Evolutionary conservation across 2,329 filamentous ascomycete species (phyloP).

Genomic region (Basipetospora chlamydospora): DNA sequence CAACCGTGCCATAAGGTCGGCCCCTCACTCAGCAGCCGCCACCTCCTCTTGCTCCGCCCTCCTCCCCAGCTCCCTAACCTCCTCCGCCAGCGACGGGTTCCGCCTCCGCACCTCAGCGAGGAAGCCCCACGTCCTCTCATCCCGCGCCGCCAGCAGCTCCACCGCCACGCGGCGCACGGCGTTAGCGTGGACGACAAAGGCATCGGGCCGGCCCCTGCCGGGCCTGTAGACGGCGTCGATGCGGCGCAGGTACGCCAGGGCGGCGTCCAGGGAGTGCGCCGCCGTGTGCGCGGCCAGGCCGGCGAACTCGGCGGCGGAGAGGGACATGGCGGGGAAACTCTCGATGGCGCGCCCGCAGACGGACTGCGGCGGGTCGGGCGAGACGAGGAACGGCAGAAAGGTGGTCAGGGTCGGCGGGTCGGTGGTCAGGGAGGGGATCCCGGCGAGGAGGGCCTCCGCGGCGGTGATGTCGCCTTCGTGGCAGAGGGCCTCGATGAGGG

Average conservation of each 20-base stretch:
- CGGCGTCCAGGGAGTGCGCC: constrained; percentile 1
- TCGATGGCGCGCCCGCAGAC: constrained; percentile 1
- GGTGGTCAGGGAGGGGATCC: constrained; percentile 9
- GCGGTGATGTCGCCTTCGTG: constrained; percentile 6
- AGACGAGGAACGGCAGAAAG: constrained; percentile 7
- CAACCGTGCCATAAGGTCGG: no score
- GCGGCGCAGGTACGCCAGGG: constrained; percentile 2
- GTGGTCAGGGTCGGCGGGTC: constrained; percentile 10
- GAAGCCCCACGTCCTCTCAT: constrained; percentile 3
- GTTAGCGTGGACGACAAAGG: not conserved
- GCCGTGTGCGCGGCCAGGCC: not conserved
- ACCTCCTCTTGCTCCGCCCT: not conserved
- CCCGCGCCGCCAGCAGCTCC: constrained; percentile 1
- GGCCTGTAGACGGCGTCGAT: constrained; percentile 3
- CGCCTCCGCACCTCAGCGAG: constrained; percentile 1
- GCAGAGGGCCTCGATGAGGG: constrained; percentile 18
- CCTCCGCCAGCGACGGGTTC: not conserved
- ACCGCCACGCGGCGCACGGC: constrained; percentile 4
- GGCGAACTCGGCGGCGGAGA: not conserved
- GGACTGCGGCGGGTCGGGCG: constrained; percentile 6
- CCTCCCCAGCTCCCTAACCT: not conserved
- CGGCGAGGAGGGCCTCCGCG: constrained; percentile 8
- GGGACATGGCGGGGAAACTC: constrained; percentile 2
- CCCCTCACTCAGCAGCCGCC: not conserved
- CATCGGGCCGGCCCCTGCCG: not conserved